Evolutionary conservation across 2,329 filamentous ascomycete species (phyloP).

Genomic region (Metarhizium rileyi): DNA sequence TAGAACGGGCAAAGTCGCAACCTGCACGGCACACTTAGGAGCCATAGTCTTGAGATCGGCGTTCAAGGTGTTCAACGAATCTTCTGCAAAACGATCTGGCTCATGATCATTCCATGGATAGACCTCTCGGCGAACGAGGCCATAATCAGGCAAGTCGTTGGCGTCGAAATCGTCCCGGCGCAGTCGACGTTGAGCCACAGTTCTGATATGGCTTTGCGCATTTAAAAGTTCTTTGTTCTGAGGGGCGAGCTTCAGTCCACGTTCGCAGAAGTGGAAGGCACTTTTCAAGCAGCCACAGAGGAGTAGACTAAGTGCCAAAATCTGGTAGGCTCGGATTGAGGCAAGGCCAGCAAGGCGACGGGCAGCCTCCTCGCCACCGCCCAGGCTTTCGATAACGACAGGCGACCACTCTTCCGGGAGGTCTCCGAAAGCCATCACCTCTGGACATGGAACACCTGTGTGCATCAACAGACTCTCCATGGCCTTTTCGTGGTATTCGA

Average conservation of each 20-base stretch:
- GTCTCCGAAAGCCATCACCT: constrained; percentile 36
- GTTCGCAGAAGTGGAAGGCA: constrained; percentile 54
- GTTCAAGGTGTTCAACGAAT: constrained; percentile 65
- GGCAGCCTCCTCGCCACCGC: constrained; percentile 23
- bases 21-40: constrained; percentile 71
- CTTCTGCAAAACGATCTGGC: constrained; percentile 59
- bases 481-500: constrained; percentile 70
- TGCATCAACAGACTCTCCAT: constrained; percentile 37
- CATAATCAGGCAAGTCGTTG: constrained; percentile 55
- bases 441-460: constrained; percentile 26
- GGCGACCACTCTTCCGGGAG: constrained; percentile 26
- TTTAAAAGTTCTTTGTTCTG: constrained; percentile 45
- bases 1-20: constrained; percentile 66
- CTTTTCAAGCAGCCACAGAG: constrained; percentile 61
- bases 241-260: constrained; percentile 47
- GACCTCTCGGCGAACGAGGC: constrained; percentile 59
- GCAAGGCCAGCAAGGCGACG: constrained; percentile 36
- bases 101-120: constrained; percentile 61
- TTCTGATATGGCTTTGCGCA: constrained; percentile 43
- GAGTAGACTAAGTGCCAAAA: constrained; percentile 47
- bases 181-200: constrained; percentile 39
- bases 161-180: constrained; percentile 37
- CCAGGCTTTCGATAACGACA: constrained; percentile 21
- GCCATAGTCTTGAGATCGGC: constrained; percentile 56
- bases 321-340: constrained; percentile 49